phyloP scores from a whole-genome alignment of 2,329 filamentous ascomycete genomes.

The Bretziella fagacearum region DNA sequence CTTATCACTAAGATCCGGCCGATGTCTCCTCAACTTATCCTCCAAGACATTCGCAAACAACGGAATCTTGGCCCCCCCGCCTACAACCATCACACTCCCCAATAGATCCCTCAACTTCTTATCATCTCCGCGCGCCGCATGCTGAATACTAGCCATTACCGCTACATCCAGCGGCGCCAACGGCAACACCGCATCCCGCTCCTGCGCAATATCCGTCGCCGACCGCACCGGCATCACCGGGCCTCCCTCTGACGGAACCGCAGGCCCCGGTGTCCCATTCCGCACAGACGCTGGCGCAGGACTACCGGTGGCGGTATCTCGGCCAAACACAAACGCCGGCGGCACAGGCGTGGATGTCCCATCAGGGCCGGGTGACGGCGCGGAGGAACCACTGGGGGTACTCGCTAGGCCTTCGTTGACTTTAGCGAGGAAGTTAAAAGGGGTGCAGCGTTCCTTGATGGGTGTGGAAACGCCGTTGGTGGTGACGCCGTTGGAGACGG shows the following conservation, averaged over 20 bases:
- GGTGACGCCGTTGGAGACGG: not conserved
- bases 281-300: slow-evolving; percentile 37
- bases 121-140: slow-evolving; percentile 76
- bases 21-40: slow-evolving; percentile 53
- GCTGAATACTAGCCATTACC: slow-evolving; percentile 74
- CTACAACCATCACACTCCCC: slow-evolving; percentile 78
- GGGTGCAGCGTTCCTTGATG: slow-evolving; percentile 45
- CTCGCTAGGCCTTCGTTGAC: slow-evolving; percentile 48
- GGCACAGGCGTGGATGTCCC: slow-evolving; percentile 49
- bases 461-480: slow-evolving; percentile 37
- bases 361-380: slow-evolving; percentile 75
- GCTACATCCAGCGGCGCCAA: slow-evolving; percentile 72
- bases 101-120: slow-evolving; percentile 85
- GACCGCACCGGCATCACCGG: no score
- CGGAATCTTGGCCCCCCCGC: slow-evolving; percentile 65
- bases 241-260: no score
- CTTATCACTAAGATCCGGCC: slow-evolving; percentile 42
- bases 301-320: slow-evolving; percentile 28
- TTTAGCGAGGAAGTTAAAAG: slow-evolving; percentile 48
- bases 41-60: slow-evolving; percentile 72
- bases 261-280: slow-evolving; percentile 28
- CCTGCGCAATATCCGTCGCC: slow-evolving; percentile 36
- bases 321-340: slow-evolving; percentile 36
- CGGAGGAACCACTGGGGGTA: slow-evolving; percentile 71
- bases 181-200: slow-evolving; percentile 67